Conservation (phyloP, 192 early-diverging fungal genomes). For the Coemansia sp. region DNA sequence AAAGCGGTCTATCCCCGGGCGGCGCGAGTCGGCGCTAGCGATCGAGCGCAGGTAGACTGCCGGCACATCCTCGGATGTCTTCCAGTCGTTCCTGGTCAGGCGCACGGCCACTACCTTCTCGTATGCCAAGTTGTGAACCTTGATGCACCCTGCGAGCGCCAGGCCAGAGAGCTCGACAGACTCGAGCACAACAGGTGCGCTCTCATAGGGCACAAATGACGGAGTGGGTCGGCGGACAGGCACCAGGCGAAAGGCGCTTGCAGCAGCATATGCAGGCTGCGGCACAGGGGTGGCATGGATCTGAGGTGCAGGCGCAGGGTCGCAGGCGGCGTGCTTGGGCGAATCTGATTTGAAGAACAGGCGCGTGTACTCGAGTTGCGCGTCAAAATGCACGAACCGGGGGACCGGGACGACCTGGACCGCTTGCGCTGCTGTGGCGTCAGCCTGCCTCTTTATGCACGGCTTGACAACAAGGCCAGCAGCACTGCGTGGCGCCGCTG, state of each 20-base stretch:
- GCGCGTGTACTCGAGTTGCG: constrained; percentile 64
- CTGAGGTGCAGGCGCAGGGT: constrained; percentile 12
- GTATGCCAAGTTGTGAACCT: constrained; percentile 87
- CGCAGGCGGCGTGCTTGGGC: constrained; percentile 54
- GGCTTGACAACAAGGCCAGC: constrained; percentile 18
- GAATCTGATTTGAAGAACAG: constrained; percentile 68
- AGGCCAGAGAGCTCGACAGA: constrained; percentile 45
- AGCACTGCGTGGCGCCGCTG: neutral
- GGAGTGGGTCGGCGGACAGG: constrained; percentile 42
- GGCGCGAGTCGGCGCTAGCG: constrained; percentile 32
- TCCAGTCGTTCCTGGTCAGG: constrained; percentile 81
- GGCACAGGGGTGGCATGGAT: neutral
- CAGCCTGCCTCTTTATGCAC: constrained; percentile 23
- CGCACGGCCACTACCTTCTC: constrained; percentile 78
- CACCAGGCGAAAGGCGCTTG: neutral
- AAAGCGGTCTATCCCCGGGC: constrained; percentile 71
- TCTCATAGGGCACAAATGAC: constrained; percentile 40
- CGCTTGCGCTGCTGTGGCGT: neutral
- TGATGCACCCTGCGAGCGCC: constrained; percentile 66
- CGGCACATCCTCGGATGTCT: constrained; percentile 63
- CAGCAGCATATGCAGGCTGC: neutral
- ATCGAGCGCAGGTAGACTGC: constrained; percentile 70
- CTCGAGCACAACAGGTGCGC: constrained; percentile 63
- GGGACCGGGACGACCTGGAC: neutral
- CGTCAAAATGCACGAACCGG: constrained; percentile 68